phyloP scores from a whole-genome alignment of 2,329 filamentous ascomycete species.

The Fusarium circinatum region DNA sequence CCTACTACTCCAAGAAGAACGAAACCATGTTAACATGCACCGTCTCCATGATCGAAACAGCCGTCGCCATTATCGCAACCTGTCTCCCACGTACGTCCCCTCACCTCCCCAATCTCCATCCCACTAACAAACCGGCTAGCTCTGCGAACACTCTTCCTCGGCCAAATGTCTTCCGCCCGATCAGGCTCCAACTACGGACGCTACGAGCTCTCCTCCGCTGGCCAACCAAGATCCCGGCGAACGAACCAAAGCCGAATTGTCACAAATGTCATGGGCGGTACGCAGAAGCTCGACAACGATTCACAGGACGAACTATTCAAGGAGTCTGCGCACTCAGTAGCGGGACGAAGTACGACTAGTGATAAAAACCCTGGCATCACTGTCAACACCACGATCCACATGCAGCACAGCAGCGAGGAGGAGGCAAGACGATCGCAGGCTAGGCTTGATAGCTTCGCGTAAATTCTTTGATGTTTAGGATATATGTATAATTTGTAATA shows the following conservation, averaged over 20 bases:
- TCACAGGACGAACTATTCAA: slow-evolving; percentile 40
- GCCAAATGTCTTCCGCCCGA: slow-evolving; percentile 32
- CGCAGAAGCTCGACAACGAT: slow-evolving; percentile 31
- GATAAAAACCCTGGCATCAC: slow-evolving; percentile 31
- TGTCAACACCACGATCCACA: slow-evolving; percentile 35
- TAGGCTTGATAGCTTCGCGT: slow-evolving; percentile 14
- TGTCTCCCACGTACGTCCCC: slow-evolving; percentile 48
- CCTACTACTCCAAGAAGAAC: slow-evolving; percentile 48
- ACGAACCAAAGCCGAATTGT: slow-evolving; percentile 35
- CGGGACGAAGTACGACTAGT: not conserved
- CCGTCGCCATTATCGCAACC: slow-evolving; percentile 53
- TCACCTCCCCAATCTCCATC: accelerated
- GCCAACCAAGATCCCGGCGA: slow-evolving; percentile 29
- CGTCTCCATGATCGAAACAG: slow-evolving; percentile 51
- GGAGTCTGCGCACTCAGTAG: not conserved
- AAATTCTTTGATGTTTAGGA: not conserved
- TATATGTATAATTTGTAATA: not conserved
- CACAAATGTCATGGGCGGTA: slow-evolving; percentile 39
- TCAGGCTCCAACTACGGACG: slow-evolving; percentile 34
- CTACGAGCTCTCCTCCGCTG: slow-evolving; percentile 37
- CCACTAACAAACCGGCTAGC: slow-evolving; percentile 2
- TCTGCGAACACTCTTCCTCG: slow-evolving; percentile 33
- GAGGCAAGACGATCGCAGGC: slow-evolving; percentile 5
- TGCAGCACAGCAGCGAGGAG: slow-evolving; percentile 18
- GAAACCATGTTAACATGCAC: slow-evolving; percentile 53